These are phyloP conservation scores for Inonotus hispidus DNA, from an alignment of 1,284 basidiomycete species.

Conservation along the genomic window DNA sequence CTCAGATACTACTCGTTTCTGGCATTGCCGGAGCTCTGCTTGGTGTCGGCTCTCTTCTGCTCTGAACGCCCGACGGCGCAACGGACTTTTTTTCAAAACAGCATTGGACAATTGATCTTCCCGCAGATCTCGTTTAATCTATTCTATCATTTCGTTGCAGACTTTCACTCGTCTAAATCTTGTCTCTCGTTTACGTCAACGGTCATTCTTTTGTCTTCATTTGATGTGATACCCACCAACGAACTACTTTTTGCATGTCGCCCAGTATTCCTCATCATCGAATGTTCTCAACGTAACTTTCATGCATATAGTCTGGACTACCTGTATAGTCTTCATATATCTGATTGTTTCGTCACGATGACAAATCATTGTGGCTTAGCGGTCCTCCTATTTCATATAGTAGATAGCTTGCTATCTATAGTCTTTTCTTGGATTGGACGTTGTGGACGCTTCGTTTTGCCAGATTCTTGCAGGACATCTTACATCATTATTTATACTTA, in stretches of 20 bases:
- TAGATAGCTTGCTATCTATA: not conserved
- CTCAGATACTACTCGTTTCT: constrained; percentile 1
- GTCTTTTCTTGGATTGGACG: not conserved
- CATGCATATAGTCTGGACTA: not conserved
- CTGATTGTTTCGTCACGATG: too few relatives aligned
- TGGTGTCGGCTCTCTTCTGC: constrained; percentile 1
- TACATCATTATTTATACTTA: too few relatives aligned
- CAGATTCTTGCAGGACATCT: too few relatives aligned
- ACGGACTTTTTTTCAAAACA: not conserved
- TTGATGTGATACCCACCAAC: too few relatives aligned
- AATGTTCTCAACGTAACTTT: not conserved
- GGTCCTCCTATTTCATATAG: not conserved
- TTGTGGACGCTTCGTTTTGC: not conserved
- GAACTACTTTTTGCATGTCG: too few relatives aligned
- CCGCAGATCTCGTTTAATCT: not conserved
- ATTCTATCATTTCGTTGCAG: too few relatives aligned
- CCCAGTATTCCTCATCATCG: too few relatives aligned
- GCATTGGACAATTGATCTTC: not conserved
- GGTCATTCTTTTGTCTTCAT: too few relatives aligned
- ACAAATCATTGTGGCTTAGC: not conserved
- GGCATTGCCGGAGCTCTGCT: constrained; percentile 7
- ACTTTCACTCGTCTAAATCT: too few relatives aligned
- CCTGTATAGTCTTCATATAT: not conserved
- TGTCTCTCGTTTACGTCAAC: too few relatives aligned
- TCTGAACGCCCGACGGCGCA: not conserved